phyloP scores from a whole-genome alignment of 2,329 filamentous ascomycete species.

The Trichothecium roseum region DNA sequence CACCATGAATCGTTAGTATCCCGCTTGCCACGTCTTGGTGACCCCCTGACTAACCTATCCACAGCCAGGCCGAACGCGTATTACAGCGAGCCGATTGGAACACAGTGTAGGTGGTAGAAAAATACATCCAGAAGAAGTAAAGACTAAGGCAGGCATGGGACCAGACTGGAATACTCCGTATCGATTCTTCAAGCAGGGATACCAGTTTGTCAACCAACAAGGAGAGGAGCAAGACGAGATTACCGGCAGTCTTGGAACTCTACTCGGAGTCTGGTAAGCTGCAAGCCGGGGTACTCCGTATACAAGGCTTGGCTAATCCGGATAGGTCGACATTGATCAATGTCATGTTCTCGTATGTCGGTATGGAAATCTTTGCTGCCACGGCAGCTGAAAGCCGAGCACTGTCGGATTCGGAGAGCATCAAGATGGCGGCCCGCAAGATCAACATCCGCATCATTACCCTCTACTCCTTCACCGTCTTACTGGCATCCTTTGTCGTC shows the following conservation, averaged over 20 bases:
- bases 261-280: conserved; percentile 26
- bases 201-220: conserved; percentile 19
- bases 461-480: conserved; percentile 14
- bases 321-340: conserved; percentile 23
- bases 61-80: conserved; percentile 23
- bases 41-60: neutral
- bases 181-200: conserved; percentile 23
- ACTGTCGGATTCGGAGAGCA: conserved; percentile 23
- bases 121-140: neutral
- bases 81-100: conserved; percentile 20
- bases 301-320: neutral
- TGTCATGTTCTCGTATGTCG: conserved; percentile 25
- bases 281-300: neutral
- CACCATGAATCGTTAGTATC: conserved; percentile 21
- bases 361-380: conserved; percentile 27
- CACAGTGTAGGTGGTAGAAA: conserved; percentile 18
- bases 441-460: conserved; percentile 24
- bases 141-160: neutral
- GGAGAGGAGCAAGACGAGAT: conserved; percentile 17
- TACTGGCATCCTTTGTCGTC: conserved; percentile 20
- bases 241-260: conserved; percentile 20
- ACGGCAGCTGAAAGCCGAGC: conserved; percentile 24
- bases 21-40: neutral
- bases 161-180: conserved; percentile 16
- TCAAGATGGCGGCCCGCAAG: conserved; percentile 29